Base-by-base conservation (phyloP, 225 moss, liverwort and hornwort species). In the Asterella californica region DNA sequence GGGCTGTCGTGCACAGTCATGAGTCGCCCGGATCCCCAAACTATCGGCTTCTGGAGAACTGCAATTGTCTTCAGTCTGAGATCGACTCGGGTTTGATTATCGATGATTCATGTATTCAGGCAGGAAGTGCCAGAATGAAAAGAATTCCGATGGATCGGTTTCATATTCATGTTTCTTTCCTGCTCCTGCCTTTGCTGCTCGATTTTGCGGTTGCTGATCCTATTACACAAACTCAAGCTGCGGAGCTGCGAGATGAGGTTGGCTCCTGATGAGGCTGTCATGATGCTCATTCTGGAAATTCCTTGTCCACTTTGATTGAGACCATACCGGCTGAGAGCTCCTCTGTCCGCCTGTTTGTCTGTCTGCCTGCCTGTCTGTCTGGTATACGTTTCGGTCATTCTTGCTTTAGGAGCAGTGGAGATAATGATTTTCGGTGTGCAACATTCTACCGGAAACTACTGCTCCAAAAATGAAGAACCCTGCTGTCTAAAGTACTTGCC, bases 221-320 rank as follows among this genome's bases (percentile, higher is more conserved):
- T 34, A 85, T 97, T 37, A 83, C 89, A 19, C 83, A 74, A 47
- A 60, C 73, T 24, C 91, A 93, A 82, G 93, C 97, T 63, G 90
- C 83, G 63, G 90, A 94, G 82, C 93, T 97, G 32, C 97, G 97
- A 48, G 91, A 97, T 64, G 97, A 97, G 94, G 97, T 94, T 70
- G 19, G 84, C 37, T 67, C 42, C 42, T 42, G 42, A 42, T 7
- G 42, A 7, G 22, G 10, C 70, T 57, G 21, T 25, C 55, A 64
- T 48, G 60, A n/a, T 32, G 42, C 15, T 33, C 1, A 32, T 18
- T 37, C 59, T 4, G 37, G 8, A 33, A 29, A 32, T 79, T 42
- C 15, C 27, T 2, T 42, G 7, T n/a, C 42, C 7, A 42, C 42
- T 42, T 42, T 42, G 42, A 42, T 42, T 62, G 19, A n/a, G n/a